Base-by-base conservation (phyloP, 345 rosid genomes). In the Rhodomyrtus tomentosa region DNA sequence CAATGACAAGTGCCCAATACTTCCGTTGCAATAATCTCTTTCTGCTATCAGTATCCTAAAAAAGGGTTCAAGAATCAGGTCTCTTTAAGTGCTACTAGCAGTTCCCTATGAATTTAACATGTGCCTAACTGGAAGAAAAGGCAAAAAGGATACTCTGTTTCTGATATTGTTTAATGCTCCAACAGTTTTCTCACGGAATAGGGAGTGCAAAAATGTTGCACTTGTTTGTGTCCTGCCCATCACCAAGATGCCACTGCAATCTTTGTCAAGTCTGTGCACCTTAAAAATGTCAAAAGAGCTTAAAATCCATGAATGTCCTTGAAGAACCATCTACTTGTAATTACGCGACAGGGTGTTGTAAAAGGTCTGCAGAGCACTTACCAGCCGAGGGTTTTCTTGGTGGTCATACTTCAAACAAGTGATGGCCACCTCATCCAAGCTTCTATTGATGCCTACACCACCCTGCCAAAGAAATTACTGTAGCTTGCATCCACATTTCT, bases 191-290 rank as follows among this genome's bases (percentile, higher is more conserved):
- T 94, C 98, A 11, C 97, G 92, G 90, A 96, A 96, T 82, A 96
- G 86, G 42, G 98, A 91, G 90, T 96, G 98, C 89, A 96, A 89
- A 87, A 92, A 89, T 62, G 95, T 87, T 8, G 98, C 90, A 88
- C 96, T 94, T 15, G 88, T 89, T 85, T 93, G 96, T 51, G 98
- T 95, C 92, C 98, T 94, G 76, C 94, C 99, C 98, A 96, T 92
- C 86, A 96, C 96, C 93, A 96, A 89, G 85, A 96, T 90, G 80
- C 99, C 99, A 87, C 98, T 94, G 86, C 98, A 88, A 89, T 95
- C 99, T 92, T 92, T 89, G 89, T 96, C 98, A 72, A 96, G 97
- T 87, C 98, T 94, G 87, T 96, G 99, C 87, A 95, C 99, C 98
- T 96, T 85, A 84, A 22, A 87, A 83, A 80, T 80, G 55, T 81